Base-by-base conservation (phyloP, 352 stramenopile genomes). In the Phytopythium mirpurense region DNA sequence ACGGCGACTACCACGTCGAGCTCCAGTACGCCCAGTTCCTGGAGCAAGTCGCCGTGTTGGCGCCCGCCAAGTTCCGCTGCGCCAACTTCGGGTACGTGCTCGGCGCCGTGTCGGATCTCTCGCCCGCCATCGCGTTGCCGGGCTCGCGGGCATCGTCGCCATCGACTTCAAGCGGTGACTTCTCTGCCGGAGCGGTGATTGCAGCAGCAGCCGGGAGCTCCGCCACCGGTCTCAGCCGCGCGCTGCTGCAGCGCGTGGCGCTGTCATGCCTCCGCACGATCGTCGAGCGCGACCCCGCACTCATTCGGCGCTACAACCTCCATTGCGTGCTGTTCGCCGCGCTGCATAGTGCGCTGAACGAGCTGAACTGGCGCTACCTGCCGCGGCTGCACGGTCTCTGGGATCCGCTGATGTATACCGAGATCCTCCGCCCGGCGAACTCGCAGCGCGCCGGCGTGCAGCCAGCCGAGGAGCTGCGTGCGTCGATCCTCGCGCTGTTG, bases 231-330 rank as follows among this genome's bases (percentile, higher is more conserved):
- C 60, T 74, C 21, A 72, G 68, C 40, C 81, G 79, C 21, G 85
- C 63, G 38, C 74, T 92, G 18, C 49, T 94, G 16, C 82, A 90
- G 59, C 77, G 81, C 57, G 67, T 91, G 31, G 72, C 63, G 7
- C 61, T 92, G 51, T 88, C 82, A 11, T 92, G 82, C 45, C 65
- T 94, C 47, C 79, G 82, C 7, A 91, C 83, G 6, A 67, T 94
- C 1, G 76, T 87, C 12, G 84, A 94, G 61, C 74, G 82, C 15
- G 80, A 94, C 37, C 79, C 84, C 21, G 51, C 60, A 4, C 65
- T 90, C 19, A 86, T 93, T 63, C 69, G 65, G 12, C 63, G 65
- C 16, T 66, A 85, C 29, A 79, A 76, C 43, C 45, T 93, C 8
- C 77, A 86, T 36, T 85, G 78, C 56, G 53, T 89, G 26, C 62